Percentiles rank a stretch among this genome's conserved stretches.
These are phyloP conservation scores for Haplosporangium sp. DNA, from an alignment of 371 early-diverging fungal genomes.

Conservation along the genomic window DNA sequence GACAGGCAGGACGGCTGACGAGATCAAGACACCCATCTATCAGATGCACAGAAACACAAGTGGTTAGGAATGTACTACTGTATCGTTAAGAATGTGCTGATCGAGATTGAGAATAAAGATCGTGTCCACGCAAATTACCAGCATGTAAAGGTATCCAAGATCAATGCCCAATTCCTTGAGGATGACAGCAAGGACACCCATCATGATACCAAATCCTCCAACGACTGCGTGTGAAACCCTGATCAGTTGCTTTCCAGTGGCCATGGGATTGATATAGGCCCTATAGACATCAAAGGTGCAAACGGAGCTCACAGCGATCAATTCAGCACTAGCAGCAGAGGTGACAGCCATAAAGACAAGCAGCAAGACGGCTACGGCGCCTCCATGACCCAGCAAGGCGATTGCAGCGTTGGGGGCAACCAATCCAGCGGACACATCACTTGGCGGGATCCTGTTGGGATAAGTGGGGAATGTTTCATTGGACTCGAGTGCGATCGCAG, in stretches of 20 bases:
- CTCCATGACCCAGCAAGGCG: conserved; percentile 67
- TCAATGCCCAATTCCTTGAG: conserved; percentile 70
- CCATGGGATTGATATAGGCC: conserved; percentile 72
- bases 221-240: conserved; percentile 68
- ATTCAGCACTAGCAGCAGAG: conserved; percentile 72
- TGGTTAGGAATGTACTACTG: too few species aligned
- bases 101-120: not conserved
- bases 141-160: conserved; percentile 71
- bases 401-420: conserved; percentile 74
- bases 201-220: conserved; percentile 69
- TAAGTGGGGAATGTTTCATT: conserved; percentile 58
- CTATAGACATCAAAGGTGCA: conserved; percentile 76
- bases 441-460: conserved; percentile 55
- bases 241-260: conserved; percentile 67
- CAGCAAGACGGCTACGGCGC: conserved; percentile 70
- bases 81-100: too few species aligned
- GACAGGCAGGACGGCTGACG: conserved; percentile 74
- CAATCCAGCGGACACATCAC: conserved; percentile 69
- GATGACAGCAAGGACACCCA: conserved; percentile 73
- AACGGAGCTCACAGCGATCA: conserved; percentile 78
- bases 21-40: conserved; percentile 74
- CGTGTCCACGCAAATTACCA: conserved; percentile 31
- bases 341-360: conserved; percentile 81
- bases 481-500: conserved; percentile 72
- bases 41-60: conserved; percentile 3